Percentiles rank a stretch among this genome's conserved stretches.
Evolutionary conservation across 1,284 basidiomycete genomes (phyloP).

Genomic region (Amylostereum areolatum): DNA sequence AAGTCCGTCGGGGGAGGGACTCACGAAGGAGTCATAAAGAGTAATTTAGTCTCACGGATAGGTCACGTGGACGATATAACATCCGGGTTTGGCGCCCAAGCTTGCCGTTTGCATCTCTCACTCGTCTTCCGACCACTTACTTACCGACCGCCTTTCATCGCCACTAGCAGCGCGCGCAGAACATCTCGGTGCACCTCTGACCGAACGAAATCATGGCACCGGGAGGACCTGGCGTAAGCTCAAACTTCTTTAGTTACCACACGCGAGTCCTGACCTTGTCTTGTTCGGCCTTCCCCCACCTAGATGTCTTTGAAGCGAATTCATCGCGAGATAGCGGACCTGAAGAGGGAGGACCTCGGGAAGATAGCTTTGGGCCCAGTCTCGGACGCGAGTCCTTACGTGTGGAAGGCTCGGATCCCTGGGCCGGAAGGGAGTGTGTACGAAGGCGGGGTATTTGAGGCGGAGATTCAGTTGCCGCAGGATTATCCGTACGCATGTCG

Average conservation of each 20-base stretch:
- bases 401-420: conserved; percentile 59
- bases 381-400: conserved; percentile 42
- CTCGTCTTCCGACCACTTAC: too few species aligned
- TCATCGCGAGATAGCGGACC: conserved; percentile 79
- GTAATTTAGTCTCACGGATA: too few species aligned
- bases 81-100: too few species aligned
- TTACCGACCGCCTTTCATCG: too few species aligned
- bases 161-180: too few species aligned
- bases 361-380: conserved; percentile 62
- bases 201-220: not conserved
- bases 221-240: conserved; percentile 1
- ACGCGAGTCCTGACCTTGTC: not conserved
- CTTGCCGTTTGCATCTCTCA: too few species aligned
- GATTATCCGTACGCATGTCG: conserved; percentile 75
- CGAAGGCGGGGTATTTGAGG: conserved; percentile 79
- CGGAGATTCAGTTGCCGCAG: conserved; percentile 63
- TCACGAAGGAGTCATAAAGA: not conserved
- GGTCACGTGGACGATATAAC: too few species aligned
- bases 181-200: too few species aligned
- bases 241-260: not conserved
- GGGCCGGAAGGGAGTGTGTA: conserved; percentile 85
- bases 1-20: not conserved
- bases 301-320: conserved; percentile 86
- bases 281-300: not conserved
- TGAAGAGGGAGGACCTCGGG: conserved; percentile 81